Base-by-base conservation (phyloP, 805 yeast species). In the baker's yeast (Saccharomyces cerevisiae) region DNA sequence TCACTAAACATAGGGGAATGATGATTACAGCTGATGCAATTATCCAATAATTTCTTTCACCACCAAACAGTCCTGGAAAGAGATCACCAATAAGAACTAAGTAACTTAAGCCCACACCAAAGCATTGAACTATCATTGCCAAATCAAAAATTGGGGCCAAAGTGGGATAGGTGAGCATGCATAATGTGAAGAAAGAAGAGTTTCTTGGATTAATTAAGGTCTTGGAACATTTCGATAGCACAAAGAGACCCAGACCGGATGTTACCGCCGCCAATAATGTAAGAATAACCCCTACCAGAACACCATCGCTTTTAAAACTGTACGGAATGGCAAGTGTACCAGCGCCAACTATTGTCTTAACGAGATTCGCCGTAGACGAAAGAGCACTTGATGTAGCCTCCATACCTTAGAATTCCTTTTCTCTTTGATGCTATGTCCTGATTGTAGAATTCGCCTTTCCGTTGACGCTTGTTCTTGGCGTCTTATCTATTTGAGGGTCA, bases 331-430 rank as follows among this genome's bases (percentile, higher is more conserved):
- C 86, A 46, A 85, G 72, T 61, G 84, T 77, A 8, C 91, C 91
- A 1, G 89, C 87, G 6, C 95, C 95, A 11, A 87, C 77, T 53
- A 87, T 85, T 27, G 94, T 87, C 71, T 87, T 87, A 53, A 84
- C 78, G 41, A 88, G 73, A 68, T 84, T 85, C 52, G 86, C 74
- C 17, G 81, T 72, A 2, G 92, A 85, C 1, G 91, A 84, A 1
- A 64, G 56, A 27, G 77, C 71, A 11, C 85, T 75, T 2, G 88
- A 87, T 4, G 63, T 56, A 9, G 63, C 57, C 30, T 53, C 57
- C 70, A 66, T 66, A 49, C 21, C 29, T 41, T 10, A 28, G 11
- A 31, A 49, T 29, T 22, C 10, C 10, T 10, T 28, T 11, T 24
- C 14, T 36, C 24, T 36, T 17, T 17, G 3, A 21, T 17, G 9